Conservation (phyloP, 768 basidiomycete genomes). For the Xerocomus spinulosus region DNA sequence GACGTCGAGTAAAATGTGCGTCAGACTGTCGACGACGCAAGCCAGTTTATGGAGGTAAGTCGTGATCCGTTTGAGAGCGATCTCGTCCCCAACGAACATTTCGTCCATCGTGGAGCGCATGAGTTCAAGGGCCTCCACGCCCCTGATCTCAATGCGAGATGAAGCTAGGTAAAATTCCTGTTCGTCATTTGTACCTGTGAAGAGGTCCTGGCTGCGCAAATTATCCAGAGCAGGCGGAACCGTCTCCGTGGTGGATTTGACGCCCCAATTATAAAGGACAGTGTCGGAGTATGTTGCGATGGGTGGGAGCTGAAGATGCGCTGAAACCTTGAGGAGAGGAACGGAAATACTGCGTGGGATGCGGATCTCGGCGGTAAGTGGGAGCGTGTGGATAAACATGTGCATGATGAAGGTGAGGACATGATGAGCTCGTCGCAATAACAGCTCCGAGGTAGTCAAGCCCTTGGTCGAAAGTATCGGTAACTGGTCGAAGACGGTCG, state of each 20-base stretch:
- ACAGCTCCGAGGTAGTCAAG: conserved; percentile 47
- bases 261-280: conserved; percentile 83
- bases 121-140: conserved; percentile 77
- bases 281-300: conserved; percentile 88
- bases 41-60: conserved; percentile 62
- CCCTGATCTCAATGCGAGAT: conserved; percentile 80
- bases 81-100: conserved; percentile 69
- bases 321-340: conserved; percentile 69
- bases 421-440: conserved; percentile 67
- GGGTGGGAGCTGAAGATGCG: conserved; percentile 75
- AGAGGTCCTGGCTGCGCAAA: conserved; percentile 59
- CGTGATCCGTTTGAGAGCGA: conserved; percentile 58
- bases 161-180: conserved; percentile 85
- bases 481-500: conserved; percentile 39
- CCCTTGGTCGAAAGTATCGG: conserved; percentile 44
- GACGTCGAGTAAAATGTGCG: conserved; percentile 55
- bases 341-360: conserved; percentile 71
- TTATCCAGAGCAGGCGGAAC: conserved; percentile 47
- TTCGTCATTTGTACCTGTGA: conserved; percentile 79
- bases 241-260: conserved; percentile 24
- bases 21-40: conserved; percentile 59
- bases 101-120: conserved; percentile 89
- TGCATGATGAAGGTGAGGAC: conserved; percentile 72
- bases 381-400: conserved; percentile 69
- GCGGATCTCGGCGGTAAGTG: conserved; percentile 43